Conservation (phyloP, 345 rosid species). For the Euphorbia pulcherrima region DNA sequence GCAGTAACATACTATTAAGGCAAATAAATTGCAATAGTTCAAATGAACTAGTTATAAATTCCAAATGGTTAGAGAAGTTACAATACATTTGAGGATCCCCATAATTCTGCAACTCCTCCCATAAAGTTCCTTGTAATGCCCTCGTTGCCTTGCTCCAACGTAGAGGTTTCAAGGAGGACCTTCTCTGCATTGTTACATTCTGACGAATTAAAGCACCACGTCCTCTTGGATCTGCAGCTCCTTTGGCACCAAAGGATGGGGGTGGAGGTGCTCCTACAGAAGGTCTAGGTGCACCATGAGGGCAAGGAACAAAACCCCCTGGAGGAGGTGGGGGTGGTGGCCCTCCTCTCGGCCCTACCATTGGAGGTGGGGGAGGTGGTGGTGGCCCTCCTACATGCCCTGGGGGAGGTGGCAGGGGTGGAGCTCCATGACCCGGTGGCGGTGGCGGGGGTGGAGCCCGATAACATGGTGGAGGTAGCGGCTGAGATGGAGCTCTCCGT, state of each 20-base stretch:
- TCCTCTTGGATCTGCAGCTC: slow-evolving; percentile 46
- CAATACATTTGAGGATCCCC: slow-evolving; percentile 79
- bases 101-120: slow-evolving; percentile 93
- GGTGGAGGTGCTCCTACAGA: slow-evolving; percentile 80
- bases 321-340: slow-evolving; percentile 69
- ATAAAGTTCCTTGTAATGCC: slow-evolving; percentile 95
- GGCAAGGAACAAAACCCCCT: slow-evolving; percentile 52
- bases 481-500: slow-evolving; percentile 7
- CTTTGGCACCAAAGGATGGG: slow-evolving; percentile 45
- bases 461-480: slow-evolving; percentile 20
- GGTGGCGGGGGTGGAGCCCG: slow-evolving; percentile 27
- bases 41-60: slow-evolving; percentile 13
- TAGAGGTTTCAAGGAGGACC: slow-evolving; percentile 88
- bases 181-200: slow-evolving; percentile 45
- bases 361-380: slow-evolving; percentile 29
- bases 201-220: slow-evolving; percentile 58
- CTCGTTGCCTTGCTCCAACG: slow-evolving; percentile 99
- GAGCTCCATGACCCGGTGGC: slow-evolving; percentile 11
- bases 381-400: slow-evolving; percentile 26
- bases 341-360: slow-evolving; percentile 18
- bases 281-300: slow-evolving; percentile 63
- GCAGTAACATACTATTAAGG: slow-evolving; percentile 4
- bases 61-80: slow-evolving; percentile 23
- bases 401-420: slow-evolving; percentile 28
- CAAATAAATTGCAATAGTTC: not conserved